Evolutionary conservation across 208 protist species (phyloP).

Genomic region (Trypanosomatidae sp.): DNA sequence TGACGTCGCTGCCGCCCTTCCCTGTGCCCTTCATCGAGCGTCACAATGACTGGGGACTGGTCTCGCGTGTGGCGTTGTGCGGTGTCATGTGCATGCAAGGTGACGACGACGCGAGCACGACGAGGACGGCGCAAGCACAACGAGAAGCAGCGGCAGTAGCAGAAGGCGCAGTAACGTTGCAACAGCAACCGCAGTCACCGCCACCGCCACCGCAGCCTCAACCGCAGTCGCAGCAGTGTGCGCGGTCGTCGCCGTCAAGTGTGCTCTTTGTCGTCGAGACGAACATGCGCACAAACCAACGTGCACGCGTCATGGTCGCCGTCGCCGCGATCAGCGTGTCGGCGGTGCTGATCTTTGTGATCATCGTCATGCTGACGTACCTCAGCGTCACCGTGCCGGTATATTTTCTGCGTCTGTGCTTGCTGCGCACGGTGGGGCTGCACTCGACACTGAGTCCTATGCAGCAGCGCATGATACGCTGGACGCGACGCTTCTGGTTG

Average conservation of each 20-base stretch:
- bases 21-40: constrained; percentile 18
- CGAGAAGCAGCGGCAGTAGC: too few species aligned
- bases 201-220: too few species aligned
- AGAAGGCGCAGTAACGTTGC: too few species aligned
- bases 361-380: constrained; percentile 40
- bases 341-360: constrained; percentile 33
- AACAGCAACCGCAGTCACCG: too few species aligned
- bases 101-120: too few species aligned
- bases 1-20: too few species aligned
- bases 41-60: constrained; percentile 17
- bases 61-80: constrained; percentile 30
- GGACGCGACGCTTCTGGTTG: constrained; percentile 41
- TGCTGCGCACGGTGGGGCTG: constrained; percentile 29
- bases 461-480: constrained; percentile 14
- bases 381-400: constrained; percentile 64
- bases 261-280: constrained; percentile 44
- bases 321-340: constrained; percentile 28
- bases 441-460: constrained; percentile 8
- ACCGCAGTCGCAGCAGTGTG: constrained; percentile 14
- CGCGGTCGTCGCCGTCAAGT: constrained; percentile 28
- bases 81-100: constrained; percentile 32
- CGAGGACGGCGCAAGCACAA: too few species aligned
- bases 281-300: constrained; percentile 6
- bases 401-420: constrained; percentile 36
- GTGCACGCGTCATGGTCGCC: constrained; percentile 10